Evolutionary conservation across 371 early-diverging fungal genomes (phyloP), one percentile per base, ranked within the genome.

Genomic region (Fennellomyces sp.): DNA sequence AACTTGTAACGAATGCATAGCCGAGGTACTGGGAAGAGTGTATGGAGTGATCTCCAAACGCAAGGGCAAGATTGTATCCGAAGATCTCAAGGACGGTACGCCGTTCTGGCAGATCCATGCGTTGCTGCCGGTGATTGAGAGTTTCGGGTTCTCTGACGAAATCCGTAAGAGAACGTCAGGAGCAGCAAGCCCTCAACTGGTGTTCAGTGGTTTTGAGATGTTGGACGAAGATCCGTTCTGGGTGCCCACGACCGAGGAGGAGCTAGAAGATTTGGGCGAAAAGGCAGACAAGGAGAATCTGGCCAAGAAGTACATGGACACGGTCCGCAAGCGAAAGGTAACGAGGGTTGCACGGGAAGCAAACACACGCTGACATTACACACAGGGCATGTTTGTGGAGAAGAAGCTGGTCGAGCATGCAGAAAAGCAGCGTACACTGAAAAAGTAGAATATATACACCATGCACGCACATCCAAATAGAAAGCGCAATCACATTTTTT

Each of bases 101-200:
- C 91, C 94, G 0, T 94, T 96, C 72, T 98, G 97, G 77, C 85
- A 90, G 48, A 94, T 99, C 70, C 84, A 84, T 52, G 91, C 97
- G 0, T 67, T 84, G 30, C 61, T 99, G n/a, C 99, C 99, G 21
- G 99, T 99, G 2, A 87, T 95, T 33, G 99, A 99, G 72, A 94
- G 96, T 63, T 99, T 99, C 82, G 99, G 99, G 8, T 98, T 99
- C 71, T 89, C 98, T 21, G 98, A 99, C 69, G 95, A 97, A 65
- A 90, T 98, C 36, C 89, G 98, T 12, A 96, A 92, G 66, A 80
- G 91, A 62, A 96, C 97, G 0, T 92, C 93, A 0, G 99, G 98
- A 3, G 94, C 93, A 0, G 99, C 98, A 11, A 91, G 87, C 55
- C 98, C 98, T 2, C 95, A 96, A 65, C 80, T 99, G 15, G 87